Evolutionary conservation across 2,329 filamentous ascomycete genomes (phyloP).

Genomic region (Ceratocystiopsis minuta): DNA sequence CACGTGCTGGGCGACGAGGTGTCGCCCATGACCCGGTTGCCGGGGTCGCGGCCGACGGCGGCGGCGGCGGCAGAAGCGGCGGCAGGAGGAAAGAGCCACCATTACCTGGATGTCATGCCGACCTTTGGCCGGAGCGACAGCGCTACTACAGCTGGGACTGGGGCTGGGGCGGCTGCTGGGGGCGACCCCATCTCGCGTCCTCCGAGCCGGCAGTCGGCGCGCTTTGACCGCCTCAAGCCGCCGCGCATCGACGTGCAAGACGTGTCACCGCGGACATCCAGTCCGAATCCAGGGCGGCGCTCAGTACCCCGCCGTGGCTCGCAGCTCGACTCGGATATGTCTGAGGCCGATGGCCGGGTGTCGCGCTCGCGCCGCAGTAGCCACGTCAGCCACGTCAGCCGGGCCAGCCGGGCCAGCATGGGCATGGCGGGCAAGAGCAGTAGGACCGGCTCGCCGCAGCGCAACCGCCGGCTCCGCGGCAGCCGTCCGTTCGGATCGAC

Average conservation of each 20-base stretch:
- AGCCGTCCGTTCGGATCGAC: neutral
- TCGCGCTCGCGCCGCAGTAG: constrained; percentile 3
- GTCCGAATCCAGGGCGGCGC: neutral
- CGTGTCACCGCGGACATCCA: constrained; percentile 20
- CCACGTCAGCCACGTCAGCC: neutral
- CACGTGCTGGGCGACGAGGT: too few relatives aligned
- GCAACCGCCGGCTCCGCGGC: too few relatives aligned
- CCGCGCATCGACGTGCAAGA: constrained; percentile 29
- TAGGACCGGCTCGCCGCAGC: too few relatives aligned
- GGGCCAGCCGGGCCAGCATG: neutral
- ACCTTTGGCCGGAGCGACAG: constrained; percentile 20
- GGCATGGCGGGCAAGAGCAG: too few relatives aligned
- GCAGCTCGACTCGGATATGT: constrained; percentile 2
- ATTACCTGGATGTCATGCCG: constrained; percentile 34
- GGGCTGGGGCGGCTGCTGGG: too few relatives aligned
- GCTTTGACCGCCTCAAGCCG: constrained; percentile 30
- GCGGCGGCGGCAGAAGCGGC: too few relatives aligned
- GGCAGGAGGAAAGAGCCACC: constrained; percentile 16
- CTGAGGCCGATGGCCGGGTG: constrained; percentile 3
- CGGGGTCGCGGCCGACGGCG: too few relatives aligned
- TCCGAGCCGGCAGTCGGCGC: constrained; percentile 23
- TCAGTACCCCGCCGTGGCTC: neutral
- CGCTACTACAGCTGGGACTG: neutral
- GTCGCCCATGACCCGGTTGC: too few relatives aligned
- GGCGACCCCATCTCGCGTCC: constrained; percentile 13